phyloP scores from a whole-genome alignment of 495 filamentous ascomycete species.

The Trichoderma virens region DNA sequence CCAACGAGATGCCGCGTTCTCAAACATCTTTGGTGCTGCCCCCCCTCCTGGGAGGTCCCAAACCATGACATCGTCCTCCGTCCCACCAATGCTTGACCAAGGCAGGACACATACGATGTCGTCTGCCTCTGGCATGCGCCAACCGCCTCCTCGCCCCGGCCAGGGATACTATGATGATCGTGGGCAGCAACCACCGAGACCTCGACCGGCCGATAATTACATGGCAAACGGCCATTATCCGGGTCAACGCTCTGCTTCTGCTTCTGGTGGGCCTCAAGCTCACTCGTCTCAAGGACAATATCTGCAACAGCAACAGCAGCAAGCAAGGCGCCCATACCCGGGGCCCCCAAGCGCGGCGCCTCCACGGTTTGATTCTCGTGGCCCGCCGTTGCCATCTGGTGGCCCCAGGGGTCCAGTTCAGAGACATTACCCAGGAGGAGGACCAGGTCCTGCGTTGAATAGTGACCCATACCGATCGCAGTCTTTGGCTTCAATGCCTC shows the following conservation, averaged over 20 bases:
- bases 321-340: constrained; percentile 45
- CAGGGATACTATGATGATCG: constrained; percentile 25
- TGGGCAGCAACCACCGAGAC: constrained; percentile 21
- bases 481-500: constrained; percentile 71
- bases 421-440: constrained; percentile 45
- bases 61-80: constrained; percentile 69
- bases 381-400: constrained; percentile 44
- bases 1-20: constrained; percentile 91
- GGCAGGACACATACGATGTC: constrained; percentile 85
- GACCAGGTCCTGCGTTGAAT: constrained; percentile 63
- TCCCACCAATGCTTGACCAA: constrained; percentile 32
- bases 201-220: constrained; percentile 33
- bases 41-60: constrained; percentile 82
- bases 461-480: constrained; percentile 81
- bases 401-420: constrained; percentile 51
- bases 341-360: constrained; percentile 28
- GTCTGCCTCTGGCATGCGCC: constrained; percentile 57
- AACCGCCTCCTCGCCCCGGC: constrained; percentile 53
- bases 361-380: constrained; percentile 29
- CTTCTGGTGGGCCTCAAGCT: constrained; percentile 31
- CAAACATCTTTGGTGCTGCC: constrained; percentile 87
- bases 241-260: constrained; percentile 42
- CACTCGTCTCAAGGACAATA: constrained; percentile 27
- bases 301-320: constrained; percentile 31
- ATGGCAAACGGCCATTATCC: constrained; percentile 49